Conservation (phyloP, 2,329 filamentous ascomycete genomes). For the Neoscytalidium dimidiatum region DNA sequence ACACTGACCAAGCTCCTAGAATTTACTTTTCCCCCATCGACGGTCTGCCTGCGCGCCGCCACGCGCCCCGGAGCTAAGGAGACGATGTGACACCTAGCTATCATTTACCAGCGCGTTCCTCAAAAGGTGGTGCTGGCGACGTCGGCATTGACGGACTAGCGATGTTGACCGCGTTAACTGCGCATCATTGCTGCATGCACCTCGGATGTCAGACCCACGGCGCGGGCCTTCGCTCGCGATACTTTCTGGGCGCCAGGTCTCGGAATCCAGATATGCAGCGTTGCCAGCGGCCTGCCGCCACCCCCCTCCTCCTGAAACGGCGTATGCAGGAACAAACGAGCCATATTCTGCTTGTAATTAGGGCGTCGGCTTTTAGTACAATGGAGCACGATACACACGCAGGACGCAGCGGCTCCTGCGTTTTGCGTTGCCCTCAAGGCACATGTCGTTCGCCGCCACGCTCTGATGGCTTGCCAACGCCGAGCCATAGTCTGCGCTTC, state of each 20-base stretch:
- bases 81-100: not conserved
- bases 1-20: not conserved
- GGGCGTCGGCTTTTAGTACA: constrained; percentile 9
- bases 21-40: not conserved
- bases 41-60: not conserved
- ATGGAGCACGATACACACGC: not conserved
- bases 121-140: not conserved
- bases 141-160: not conserved
- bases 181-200: not conserved
- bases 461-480: not conserved
- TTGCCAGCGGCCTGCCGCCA: not conserved
- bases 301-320: constrained; percentile 16
- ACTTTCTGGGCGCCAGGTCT: constrained; percentile 11
- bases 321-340: constrained; percentile 14
- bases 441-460: not conserved
- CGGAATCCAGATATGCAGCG: constrained; percentile 2
- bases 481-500: not conserved
- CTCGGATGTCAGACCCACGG: constrained; percentile 4
- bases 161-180: not conserved
- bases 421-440: not conserved
- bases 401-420: constrained; percentile 9
- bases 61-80: not conserved
- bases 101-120: not conserved
- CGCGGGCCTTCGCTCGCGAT: constrained; percentile 11
- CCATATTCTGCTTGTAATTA: constrained; percentile 10